Evolutionary conservation across 495 filamentous ascomycete species (phyloP).

Genomic region (Aspergillus coremiiformis): DNA sequence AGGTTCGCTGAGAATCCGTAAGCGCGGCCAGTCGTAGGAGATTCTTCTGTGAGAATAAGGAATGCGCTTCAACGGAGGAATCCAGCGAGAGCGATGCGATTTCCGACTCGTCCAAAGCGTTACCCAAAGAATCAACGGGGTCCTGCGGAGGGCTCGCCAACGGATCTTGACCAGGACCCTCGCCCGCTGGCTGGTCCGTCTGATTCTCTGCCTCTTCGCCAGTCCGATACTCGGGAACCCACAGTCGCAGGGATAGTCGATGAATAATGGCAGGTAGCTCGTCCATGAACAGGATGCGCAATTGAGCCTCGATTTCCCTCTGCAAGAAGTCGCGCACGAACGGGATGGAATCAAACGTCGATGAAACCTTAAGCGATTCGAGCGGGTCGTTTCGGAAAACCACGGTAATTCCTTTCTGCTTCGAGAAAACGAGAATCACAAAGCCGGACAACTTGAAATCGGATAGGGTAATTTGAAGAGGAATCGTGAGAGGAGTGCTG

Average conservation of each 20-base stretch:
- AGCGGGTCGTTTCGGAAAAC: conserved; percentile 98
- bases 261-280: conserved; percentile 95
- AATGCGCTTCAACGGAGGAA: conserved; percentile 65
- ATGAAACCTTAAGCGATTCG: conserved; percentile 95
- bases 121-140: conserved; percentile 67
- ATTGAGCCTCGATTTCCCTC: conserved; percentile 90
- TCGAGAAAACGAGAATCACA: conserved; percentile 94
- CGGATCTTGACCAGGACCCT: conserved; percentile 60
- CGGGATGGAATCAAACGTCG: conserved; percentile 96
- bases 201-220: conserved; percentile 45
- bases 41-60: conserved; percentile 87
- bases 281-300: conserved; percentile 91
- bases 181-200: conserved; percentile 22
- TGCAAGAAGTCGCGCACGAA: conserved; percentile 97
- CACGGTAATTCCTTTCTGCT: conserved; percentile 90
- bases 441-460: conserved; percentile 97
- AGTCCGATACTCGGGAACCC: conserved; percentile 77
- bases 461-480: conserved; percentile 89
- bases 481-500: conserved; percentile 81
- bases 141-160: conserved; percentile 72
- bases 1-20: conserved; percentile 73
- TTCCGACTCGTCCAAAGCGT: conserved; percentile 62
- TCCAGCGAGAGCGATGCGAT: conserved; percentile 71
- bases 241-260: conserved; percentile 78
- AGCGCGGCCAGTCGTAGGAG: conserved; percentile 68